A percentile compares a stretch with the other conserved stretches of the same genome.
Evolutionary conservation across 441 rosid genomes (phyloP).

Genomic region (Pelargonium australe): DNA sequence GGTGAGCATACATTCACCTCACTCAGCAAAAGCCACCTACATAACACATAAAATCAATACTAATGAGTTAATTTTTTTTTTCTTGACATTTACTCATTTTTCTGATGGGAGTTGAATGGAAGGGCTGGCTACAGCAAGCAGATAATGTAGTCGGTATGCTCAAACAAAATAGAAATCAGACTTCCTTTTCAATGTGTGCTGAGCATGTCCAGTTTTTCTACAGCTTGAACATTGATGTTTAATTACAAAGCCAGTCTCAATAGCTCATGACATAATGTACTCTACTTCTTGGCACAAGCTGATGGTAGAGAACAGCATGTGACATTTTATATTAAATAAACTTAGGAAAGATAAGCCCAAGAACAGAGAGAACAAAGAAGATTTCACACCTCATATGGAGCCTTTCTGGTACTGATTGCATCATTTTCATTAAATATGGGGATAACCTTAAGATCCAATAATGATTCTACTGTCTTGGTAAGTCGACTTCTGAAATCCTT

Average conservation of each 20-base stretch:
- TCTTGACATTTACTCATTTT: neutral
- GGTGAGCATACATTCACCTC: neutral
- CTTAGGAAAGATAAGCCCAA: neutral
- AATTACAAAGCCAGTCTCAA: neutral
- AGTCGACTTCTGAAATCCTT: slow-evolving; percentile 77
- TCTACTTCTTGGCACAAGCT: neutral
- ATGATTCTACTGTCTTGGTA: slow-evolving; percentile 60
- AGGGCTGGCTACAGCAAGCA: neutral
- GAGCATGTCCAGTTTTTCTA: neutral
- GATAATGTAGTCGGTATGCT: neutral
- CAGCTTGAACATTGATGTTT: neutral
- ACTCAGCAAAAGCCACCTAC: neutral
- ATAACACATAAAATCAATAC: neutral
- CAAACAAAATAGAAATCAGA: neutral
- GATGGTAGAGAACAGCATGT: neutral
- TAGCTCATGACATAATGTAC: neutral
- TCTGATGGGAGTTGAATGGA: neutral
- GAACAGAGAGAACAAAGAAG: slow-evolving; percentile 14
- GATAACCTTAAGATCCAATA: slow-evolving; percentile 60
- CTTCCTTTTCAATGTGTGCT: too few species aligned
- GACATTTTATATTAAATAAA: neutral
- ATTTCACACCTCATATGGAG: slow-evolving; percentile 80
- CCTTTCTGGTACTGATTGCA: slow-evolving; percentile 91
- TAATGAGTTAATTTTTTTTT: neutral
- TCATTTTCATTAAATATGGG: slow-evolving; percentile 98